Percentiles rank a stretch among this genome's conserved stretches.
These are phyloP conservation scores for Euphorbia pulcherrima DNA, from an alignment of 345 rosid genomes.

Conservation along the genomic window DNA sequence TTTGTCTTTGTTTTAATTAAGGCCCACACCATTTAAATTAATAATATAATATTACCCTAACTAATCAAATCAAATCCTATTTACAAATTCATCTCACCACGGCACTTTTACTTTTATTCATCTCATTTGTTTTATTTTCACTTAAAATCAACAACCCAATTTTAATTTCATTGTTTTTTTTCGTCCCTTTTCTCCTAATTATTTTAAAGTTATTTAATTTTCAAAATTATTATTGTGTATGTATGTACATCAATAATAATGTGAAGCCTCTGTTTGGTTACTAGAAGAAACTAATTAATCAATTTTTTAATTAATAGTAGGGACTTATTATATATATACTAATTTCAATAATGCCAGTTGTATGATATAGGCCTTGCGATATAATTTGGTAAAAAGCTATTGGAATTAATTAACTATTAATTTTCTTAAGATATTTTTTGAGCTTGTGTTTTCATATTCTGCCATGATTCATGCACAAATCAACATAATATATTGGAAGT, in stretches of 20 bases:
- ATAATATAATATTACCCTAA: not conserved
- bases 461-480: too few species aligned
- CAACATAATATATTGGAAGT: too few species aligned
- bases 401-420: slow-evolving; percentile 9
- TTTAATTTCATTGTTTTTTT: slow-evolving; percentile 23
- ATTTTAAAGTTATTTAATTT: not conserved
- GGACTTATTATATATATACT: too few species aligned
- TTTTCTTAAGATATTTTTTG: slow-evolving; percentile 16
- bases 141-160: not conserved
- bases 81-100: slow-evolving; percentile 16
- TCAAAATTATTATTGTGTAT: too few species aligned
- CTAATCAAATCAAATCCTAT: not conserved
- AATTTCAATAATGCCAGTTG: not conserved
- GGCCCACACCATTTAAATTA: slow-evolving; percentile 25
- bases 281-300: not conserved
- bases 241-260: too few species aligned
- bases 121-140: too few species aligned
- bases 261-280: not conserved
- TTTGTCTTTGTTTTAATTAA: slow-evolving; percentile 24
- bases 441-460: too few species aligned
- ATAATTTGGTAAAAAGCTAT: slow-evolving; percentile 11
- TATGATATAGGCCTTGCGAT: slow-evolving; percentile 9
- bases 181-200: slow-evolving; percentile 17
- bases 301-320: too few species aligned
- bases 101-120: slow-evolving; percentile 13